Evolutionary conservation across 1,284 basidiomycete species (phyloP).

Genomic region (Irpex rosettiformis): DNA sequence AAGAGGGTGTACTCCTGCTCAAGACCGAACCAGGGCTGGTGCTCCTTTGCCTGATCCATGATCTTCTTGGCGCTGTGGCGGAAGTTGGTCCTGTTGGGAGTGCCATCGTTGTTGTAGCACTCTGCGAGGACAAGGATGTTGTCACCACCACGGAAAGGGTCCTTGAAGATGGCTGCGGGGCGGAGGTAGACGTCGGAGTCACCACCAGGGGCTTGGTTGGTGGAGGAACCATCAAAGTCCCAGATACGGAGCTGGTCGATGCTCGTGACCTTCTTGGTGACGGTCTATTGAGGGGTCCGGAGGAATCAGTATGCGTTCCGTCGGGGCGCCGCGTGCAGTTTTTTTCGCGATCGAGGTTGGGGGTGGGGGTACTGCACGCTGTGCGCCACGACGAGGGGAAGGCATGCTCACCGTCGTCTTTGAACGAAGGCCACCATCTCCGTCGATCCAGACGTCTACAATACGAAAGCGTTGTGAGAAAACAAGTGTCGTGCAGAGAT

Average conservation of each 20-base stretch:
- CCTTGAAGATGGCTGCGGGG: slow-evolving; percentile 96
- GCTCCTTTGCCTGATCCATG: slow-evolving; percentile 87
- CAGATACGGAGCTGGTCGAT: slow-evolving; percentile 88
- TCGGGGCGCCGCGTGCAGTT: slow-evolving; percentile 8
- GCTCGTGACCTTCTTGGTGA: slow-evolving; percentile 81
- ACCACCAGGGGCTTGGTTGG: slow-evolving; percentile 90
- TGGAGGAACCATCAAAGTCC: slow-evolving; percentile 99
- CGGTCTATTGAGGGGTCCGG: slow-evolving; percentile 49
- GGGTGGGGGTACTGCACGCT: background rate
- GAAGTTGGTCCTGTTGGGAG: slow-evolving; percentile 97
- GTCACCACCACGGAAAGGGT: slow-evolving; percentile 98
- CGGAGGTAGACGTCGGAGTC: slow-evolving; percentile 99
- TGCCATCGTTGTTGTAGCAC: slow-evolving; percentile 99
- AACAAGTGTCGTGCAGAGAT: slow-evolving; percentile 7
- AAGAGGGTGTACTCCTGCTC: slow-evolving; percentile 99
- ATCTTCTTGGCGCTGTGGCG: slow-evolving; percentile 88
- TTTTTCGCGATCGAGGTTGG: slow-evolving; percentile 7
- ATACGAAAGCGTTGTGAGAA: slow-evolving; percentile 23
- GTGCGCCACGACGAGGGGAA: background rate
- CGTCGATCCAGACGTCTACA: slow-evolving; percentile 94
- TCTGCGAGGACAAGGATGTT: slow-evolving; percentile 97
- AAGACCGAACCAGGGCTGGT: slow-evolving; percentile 94
- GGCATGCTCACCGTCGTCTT: slow-evolving; percentile 77
- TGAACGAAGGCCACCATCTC: slow-evolving; percentile 86
- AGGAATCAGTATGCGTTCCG: slow-evolving; percentile 8